Percentiles rank a stretch among this genome's conserved stretches.
phyloP scores from a whole-genome alignment of 2,329 filamentous ascomycete genomes.

The Colletotrichum abscissum region DNA sequence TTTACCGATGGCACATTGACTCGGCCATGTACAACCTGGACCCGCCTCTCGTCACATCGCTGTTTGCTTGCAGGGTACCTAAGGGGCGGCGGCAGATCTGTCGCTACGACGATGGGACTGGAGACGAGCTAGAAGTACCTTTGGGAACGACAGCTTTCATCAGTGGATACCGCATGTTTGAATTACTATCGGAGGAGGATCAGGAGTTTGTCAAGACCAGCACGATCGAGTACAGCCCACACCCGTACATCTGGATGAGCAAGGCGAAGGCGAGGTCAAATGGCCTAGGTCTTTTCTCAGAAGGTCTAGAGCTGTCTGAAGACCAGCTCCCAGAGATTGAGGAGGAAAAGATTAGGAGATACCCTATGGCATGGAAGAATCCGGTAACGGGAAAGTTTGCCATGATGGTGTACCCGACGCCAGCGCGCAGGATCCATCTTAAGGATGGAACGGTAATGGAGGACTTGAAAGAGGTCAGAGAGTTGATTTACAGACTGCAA shows the following conservation, averaged over 20 bases:
- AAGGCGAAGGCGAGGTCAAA: not conserved
- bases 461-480: not conserved
- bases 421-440: not conserved
- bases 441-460: not conserved
- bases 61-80: not conserved
- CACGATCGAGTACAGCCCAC: not conserved
- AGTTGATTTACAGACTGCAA: not conserved
- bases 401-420: not conserved
- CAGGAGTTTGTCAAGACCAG: not conserved
- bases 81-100: not conserved
- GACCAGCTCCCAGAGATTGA: not conserved
- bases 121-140: not conserved
- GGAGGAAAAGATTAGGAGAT: not conserved
- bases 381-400: not conserved
- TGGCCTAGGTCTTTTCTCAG: not conserved
- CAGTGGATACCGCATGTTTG: not conserved
- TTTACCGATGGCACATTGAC: not conserved
- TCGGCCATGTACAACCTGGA: not conserved
- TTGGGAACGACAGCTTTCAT: not conserved
- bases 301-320: not conserved
- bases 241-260: not conserved
- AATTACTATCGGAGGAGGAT: not conserved
- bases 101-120: not conserved
- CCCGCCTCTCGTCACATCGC: not conserved
- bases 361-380: not conserved